Evolutionary conservation across 2,329 filamentous ascomycete genomes (phyloP), one percentile per base, ranked within the genome.

Genomic region (Pseudogymnoascus sp.): DNA sequence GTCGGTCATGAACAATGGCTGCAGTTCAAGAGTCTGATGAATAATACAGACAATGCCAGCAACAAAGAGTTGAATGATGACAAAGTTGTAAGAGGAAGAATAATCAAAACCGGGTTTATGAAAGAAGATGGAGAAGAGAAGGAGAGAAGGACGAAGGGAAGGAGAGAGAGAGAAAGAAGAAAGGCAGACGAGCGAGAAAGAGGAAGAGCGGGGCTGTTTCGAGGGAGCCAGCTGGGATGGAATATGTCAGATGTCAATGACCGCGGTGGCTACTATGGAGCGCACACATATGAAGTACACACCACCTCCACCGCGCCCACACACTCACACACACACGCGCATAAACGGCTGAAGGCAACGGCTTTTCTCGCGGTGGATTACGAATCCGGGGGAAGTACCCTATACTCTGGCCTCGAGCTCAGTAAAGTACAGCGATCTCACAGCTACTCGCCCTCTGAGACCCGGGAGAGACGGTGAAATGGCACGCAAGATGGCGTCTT

Each of bases 241-340:
- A 53, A 31, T 53, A 53, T 53, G 46, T 53, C 46, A 53, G 46
- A 53, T 53, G 46, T 53, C 46, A 53, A 53, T 53, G 46, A 53
- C 3, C n/a, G 46, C n/a, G 15, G 46, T 53, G 46, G 46, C 46
- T 53, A 53, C 46, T 53, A 53, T 53, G 46, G 46, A 53, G 46
- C 46, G 15, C 46, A 17, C 46, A 17, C n/a, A 53, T 31, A 53
- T 53, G 46, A 53, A 53, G 46, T 53, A 31, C 46, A 53, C 46
- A 53, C 46, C 46, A 53, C 46, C 26, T 53, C 26, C 15, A 53
- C 46, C 26, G 11, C 46, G n/a, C 1, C 31, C 46, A 29, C 26
- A 2, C 23, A 31, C n/a, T 23, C 2, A 53, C 46, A 29, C 46
- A 1, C 23, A 31, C 26, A 53, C 46, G 19, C 46, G 46, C 46